Conservation (phyloP, 345 rosid genomes). For the Rhodamnia argentea region DNA sequence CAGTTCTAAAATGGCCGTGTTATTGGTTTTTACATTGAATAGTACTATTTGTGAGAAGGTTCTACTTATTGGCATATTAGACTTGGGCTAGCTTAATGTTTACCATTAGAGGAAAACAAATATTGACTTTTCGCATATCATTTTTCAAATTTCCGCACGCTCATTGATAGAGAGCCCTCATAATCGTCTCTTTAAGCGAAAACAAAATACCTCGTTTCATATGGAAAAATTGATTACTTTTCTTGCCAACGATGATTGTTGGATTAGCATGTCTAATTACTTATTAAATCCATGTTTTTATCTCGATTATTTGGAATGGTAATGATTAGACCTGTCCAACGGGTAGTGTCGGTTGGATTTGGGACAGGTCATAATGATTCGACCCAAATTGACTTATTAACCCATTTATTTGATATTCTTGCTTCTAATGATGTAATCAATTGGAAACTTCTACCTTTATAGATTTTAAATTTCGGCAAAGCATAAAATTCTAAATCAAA, state of each 20-base stretch:
- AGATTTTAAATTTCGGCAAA: no score
- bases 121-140: background rate
- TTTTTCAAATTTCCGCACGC: background rate
- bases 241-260: background rate
- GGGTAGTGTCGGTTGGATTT: no score
- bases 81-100: background rate
- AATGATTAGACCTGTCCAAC: no score
- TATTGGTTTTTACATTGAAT: background rate
- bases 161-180: background rate
- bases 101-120: background rate
- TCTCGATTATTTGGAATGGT: no score
- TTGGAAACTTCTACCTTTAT: no score
- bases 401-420: no score
- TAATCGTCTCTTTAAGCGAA: background rate
- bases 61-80: background rate
- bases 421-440: no score
- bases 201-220: background rate
- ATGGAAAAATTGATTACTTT: background rate
- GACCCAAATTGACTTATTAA: no score
- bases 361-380: no score
- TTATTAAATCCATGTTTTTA: no score
- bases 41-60: background rate
- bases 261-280: background rate
- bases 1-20: background rate
- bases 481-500: no score